Percentiles rank a stretch among this genome's conserved stretches.
Evolutionary conservation across 805 yeast genomes (phyloP).

Genomic region (Hanseniaspora singularis): DNA sequence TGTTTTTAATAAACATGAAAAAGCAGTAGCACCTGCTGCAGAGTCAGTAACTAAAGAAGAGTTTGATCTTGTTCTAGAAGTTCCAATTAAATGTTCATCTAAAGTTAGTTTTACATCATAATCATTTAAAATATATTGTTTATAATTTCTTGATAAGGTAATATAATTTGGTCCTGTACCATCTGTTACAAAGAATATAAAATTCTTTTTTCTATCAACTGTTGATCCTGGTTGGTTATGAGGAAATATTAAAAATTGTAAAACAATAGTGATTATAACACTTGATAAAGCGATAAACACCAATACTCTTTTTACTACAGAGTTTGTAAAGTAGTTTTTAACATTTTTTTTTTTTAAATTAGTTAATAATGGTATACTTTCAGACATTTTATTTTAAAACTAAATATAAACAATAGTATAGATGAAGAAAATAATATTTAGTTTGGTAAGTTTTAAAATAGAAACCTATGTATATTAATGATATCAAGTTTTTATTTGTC

Average conservation of each 20-base stretch:
- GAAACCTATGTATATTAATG: too few species aligned
- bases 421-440: too few species aligned
- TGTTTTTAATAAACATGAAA: slow-evolving; percentile 69
- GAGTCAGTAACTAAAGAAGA: slow-evolving; percentile 77
- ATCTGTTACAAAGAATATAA: slow-evolving; percentile 81
- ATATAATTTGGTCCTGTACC: slow-evolving; percentile 93
- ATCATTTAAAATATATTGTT: slow-evolving; percentile 41
- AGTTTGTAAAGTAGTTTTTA: not conserved
- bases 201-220: slow-evolving; percentile 42
- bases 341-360: not conserved
- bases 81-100: slow-evolving; percentile 66
- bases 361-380: slow-evolving; percentile 3
- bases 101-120: slow-evolving; percentile 45
- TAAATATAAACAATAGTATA: too few species aligned
- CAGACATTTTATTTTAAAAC: not conserved
- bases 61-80: slow-evolving; percentile 72
- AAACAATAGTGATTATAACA: not conserved
- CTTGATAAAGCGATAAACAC: not conserved
- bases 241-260: slow-evolving; percentile 6
- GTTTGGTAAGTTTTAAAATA: too few species aligned
- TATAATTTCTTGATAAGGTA: slow-evolving; percentile 65
- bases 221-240: not conserved
- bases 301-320: not conserved
- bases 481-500: too few species aligned
- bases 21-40: slow-evolving; percentile 96